Conservation (phyloP, 352 stramenopile genomes). For the Pythium scleroteichum region DNA sequence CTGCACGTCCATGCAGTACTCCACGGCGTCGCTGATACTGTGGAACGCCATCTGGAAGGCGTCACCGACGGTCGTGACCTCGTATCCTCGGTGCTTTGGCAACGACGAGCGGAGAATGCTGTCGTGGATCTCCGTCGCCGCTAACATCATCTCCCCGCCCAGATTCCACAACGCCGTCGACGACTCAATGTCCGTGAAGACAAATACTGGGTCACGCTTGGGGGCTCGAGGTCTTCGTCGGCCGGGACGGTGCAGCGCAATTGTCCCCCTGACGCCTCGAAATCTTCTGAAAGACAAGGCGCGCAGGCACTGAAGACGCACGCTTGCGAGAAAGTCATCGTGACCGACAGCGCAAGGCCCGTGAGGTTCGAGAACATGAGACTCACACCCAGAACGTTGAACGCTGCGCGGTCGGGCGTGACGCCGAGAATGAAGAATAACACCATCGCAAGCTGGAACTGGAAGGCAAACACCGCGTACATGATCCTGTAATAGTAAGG, state of each 20-base stretch:
- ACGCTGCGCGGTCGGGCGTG: background rate
- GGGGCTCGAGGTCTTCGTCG: constrained; percentile 18
- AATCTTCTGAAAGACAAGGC: constrained; percentile 15
- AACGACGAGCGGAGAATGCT: constrained; percentile 31
- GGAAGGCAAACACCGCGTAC: constrained; percentile 58
- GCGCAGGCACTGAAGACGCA: constrained; percentile 19
- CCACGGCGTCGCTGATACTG: constrained; percentile 56
- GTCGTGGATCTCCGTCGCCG: constrained; percentile 34
- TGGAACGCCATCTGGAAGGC: constrained; percentile 75
- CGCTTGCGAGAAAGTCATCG: constrained; percentile 17
- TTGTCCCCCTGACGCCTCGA: constrained; percentile 20
- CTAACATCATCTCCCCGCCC: constrained; percentile 37
- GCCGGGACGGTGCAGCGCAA: background rate
- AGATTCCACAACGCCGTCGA: constrained; percentile 18
- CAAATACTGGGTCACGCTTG: constrained; percentile 30
- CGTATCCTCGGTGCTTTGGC: constrained; percentile 56
- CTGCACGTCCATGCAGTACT: constrained; percentile 24
- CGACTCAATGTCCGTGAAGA: constrained; percentile 32
- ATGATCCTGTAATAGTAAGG: constrained; percentile 44
- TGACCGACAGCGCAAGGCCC: constrained; percentile 14
- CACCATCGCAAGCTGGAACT: constrained; percentile 41
- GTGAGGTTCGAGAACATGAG: constrained; percentile 10
- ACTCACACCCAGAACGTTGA: constrained; percentile 13
- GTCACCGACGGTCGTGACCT: constrained; percentile 74
- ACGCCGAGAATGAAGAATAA: constrained; percentile 18